phyloP scores from a whole-genome alignment of 164 flowering plant genomes.

The Liquidambar formosana region DNA sequence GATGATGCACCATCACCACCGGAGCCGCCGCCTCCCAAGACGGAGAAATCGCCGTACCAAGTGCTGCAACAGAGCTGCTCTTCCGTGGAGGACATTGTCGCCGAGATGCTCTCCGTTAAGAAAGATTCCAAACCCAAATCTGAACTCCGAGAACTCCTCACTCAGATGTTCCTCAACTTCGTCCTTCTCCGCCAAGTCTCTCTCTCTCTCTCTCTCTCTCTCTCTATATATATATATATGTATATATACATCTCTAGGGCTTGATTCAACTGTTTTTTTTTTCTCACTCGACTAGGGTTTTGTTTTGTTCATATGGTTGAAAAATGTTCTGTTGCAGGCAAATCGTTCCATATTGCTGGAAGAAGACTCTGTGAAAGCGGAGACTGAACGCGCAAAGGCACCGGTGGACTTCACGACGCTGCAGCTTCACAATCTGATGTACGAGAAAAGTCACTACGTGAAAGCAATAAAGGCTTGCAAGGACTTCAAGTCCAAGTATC shows the following conservation, averaged over 20 bases:
- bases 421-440: conserved; percentile 96
- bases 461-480: conserved; percentile 97
- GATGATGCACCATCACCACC: conserved; percentile 11
- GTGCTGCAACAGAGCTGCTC: conserved; percentile 54
- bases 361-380: conserved; percentile 82
- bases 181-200: conserved; percentile 84
- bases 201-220: not conserved
- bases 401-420: conserved; percentile 89
- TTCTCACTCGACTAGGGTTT: not conserved
- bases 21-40: conserved; percentile 27
- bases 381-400: conserved; percentile 88
- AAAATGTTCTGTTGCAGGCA: conserved; percentile 39
- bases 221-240: not conserved
- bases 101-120: conserved; percentile 76
- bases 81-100: conserved; percentile 76
- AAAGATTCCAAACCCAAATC: conserved; percentile 58
- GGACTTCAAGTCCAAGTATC: conserved; percentile 91
- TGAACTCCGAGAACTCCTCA: conserved; percentile 66
- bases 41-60: conserved; percentile 51
- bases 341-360: conserved; percentile 82
- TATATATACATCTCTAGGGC: not conserved
- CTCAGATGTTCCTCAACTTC: conserved; percentile 82
- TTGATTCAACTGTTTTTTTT: not conserved
- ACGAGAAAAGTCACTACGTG: conserved; percentile 89
- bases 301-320: not conserved